A percentile compares a stretch with the other conserved stretches of the same genome.
These are phyloP conservation scores for Leccinum subrobustum DNA, from an alignment of 1,284 basidiomycete genomes.

Conservation along the genomic window DNA sequence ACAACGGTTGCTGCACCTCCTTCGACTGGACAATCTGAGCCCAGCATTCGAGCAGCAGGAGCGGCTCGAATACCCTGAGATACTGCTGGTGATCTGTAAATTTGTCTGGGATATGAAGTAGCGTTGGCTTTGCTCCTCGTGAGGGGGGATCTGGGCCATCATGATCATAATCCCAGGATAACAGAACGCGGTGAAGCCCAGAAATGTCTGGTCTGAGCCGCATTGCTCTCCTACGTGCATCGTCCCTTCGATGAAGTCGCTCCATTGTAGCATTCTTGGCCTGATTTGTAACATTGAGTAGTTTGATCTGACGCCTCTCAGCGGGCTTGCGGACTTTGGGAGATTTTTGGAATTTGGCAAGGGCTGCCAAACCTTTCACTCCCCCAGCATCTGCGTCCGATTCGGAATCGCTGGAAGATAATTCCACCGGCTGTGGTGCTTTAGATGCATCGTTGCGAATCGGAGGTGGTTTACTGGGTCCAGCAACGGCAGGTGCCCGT, in stretches of 20 bases:
- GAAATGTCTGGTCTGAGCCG: constrained; percentile 84
- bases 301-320: constrained; percentile 69
- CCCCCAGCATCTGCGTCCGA: constrained; percentile 52
- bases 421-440: constrained; percentile 20
- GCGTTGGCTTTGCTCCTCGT: constrained; percentile 35
- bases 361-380: constrained; percentile 51
- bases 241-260: constrained; percentile 55
- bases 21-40: constrained; percentile 82
- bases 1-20: constrained; percentile 54
- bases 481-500: constrained; percentile 15
- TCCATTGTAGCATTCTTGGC: constrained; percentile 44
- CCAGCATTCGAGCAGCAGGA: constrained; percentile 94
- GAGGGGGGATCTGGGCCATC: constrained; percentile 59
- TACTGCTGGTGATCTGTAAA: constrained; percentile 76
- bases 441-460: constrained; percentile 29
- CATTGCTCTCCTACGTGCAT: constrained; percentile 61
- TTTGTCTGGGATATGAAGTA: constrained; percentile 56
- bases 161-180: constrained; percentile 87
- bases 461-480: constrained; percentile 13
- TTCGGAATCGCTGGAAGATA: constrained; percentile 49
- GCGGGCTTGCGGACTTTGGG: constrained; percentile 55
- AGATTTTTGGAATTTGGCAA: constrained; percentile 63
- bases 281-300: constrained; percentile 56
- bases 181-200: constrained; percentile 74
- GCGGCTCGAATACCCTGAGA: constrained; percentile 75